phyloP scores from a whole-genome alignment of 2,329 filamentous ascomycete species.

The Pyricularia grisea region DNA sequence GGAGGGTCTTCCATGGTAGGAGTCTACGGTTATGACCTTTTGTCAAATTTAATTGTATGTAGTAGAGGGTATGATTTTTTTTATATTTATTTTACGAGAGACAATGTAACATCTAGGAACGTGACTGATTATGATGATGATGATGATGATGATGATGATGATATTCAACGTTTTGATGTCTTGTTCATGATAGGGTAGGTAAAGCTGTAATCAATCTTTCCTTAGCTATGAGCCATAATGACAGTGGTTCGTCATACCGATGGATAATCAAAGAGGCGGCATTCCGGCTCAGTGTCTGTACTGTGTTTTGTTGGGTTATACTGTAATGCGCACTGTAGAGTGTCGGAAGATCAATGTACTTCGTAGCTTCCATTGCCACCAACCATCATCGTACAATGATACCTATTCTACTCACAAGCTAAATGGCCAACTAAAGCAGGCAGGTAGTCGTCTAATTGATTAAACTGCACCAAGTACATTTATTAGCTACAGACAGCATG shows the following conservation, averaged over 20 bases:
- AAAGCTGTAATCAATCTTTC: background rate
- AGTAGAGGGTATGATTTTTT: too few relatives aligned
- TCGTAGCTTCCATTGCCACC: background rate
- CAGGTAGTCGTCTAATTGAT: too few relatives aligned
- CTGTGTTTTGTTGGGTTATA: background rate
- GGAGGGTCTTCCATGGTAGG: constrained; percentile 12
- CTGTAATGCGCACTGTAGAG: background rate
- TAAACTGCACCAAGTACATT: background rate
- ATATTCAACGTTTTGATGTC: too few relatives aligned
- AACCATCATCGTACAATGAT: too few relatives aligned
- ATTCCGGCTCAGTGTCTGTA: background rate
- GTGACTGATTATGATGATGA: too few relatives aligned
- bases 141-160: too few relatives aligned
- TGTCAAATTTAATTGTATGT: too few relatives aligned
- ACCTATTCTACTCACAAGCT: too few relatives aligned
- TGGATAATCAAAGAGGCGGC: background rate
- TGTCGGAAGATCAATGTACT: background rate
- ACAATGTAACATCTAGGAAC: too few relatives aligned
- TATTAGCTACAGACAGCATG: background rate
- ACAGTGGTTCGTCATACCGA: background rate
- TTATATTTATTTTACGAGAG: too few relatives aligned
- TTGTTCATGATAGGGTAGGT: background rate
- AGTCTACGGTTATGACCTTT: background rate
- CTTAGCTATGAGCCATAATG: background rate
- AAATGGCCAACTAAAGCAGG: too few relatives aligned